Evolutionary conservation across 177 flowering plant species (phyloP), one percentile per base, ranked within the genome.

Genomic region (Vitis hybrid): DNA sequence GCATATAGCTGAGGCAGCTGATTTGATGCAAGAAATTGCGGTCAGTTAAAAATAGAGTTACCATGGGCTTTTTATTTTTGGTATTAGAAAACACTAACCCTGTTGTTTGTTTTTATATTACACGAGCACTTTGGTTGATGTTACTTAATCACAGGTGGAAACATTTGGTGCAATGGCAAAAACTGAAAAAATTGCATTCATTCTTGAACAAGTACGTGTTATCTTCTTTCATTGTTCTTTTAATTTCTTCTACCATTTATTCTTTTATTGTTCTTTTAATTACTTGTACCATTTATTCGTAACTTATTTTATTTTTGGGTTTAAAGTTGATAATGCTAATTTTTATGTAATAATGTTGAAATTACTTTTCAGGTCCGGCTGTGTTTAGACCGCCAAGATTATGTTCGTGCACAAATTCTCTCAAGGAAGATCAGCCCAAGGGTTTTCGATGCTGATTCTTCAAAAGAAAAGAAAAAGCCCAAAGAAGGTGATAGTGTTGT

Each of bases 101-200:
- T 49, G 5, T 35, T 32, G 21, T 74, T 24, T 60, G n/a, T 13
- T 49, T 51, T 27, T 32, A 21, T 19, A 12, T 18, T 6, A 1
- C 15, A 18, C 67, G 13, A 12, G 19, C 6, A 11, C 40, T 60
- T 3, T 61, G 11, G 16, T 13, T 72, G 16, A 24, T 67, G 19
- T 24, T 66, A 40, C 40, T 76, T 56, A 14, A 51, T 66, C 72
- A 46, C 85, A 95, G 99, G 99, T 95, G 67, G 99, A 95, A 79
- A 95, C 99, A 24, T 95, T 95, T 88, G 99, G 99, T 68, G 97
- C 94, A 15, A 95, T 93, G 99, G 98, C 99, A 21, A 95, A 95
- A 81, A 95, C 99, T 14, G 99, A 95, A 77, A 95, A 93, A 72
- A 90, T 93, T 75, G 97, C 96, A 0, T 95, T 95, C 78, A 95